Evolutionary conservation across 1,284 basidiomycete genomes (phyloP).

Genomic region (Neonothopanus nambi): DNA sequence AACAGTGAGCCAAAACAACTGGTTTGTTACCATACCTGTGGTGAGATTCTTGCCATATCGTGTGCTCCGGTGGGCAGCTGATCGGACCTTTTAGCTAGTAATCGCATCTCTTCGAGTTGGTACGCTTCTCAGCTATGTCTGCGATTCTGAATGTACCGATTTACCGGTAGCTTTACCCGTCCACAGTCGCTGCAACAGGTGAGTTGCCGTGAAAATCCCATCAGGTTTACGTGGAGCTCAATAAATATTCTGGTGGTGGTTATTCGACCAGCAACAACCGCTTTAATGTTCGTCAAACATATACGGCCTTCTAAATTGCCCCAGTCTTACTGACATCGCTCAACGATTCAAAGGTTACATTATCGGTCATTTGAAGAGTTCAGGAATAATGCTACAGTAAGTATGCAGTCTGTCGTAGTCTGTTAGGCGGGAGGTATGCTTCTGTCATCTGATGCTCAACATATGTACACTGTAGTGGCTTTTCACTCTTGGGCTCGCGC

Average conservation of each 20-base stretch:
- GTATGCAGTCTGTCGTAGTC: neutral
- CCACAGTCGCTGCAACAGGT: constrained; percentile 8
- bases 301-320: neutral
- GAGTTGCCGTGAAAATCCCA: neutral
- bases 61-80: neutral
- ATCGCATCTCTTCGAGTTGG: constrained; percentile 8
- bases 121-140: neutral
- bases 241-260: too few relatives aligned
- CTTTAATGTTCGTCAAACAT: constrained; percentile 8
- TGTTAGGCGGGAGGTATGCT: too few relatives aligned
- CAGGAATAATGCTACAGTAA: neutral
- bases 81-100: neutral
- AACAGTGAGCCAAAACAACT: constrained; percentile 11
- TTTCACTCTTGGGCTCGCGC: constrained; percentile 50
- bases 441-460: too few relatives aligned
- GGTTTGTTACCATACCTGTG: constrained; percentile 28
- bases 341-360: too few relatives aligned
- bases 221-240: too few relatives aligned
- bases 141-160: too few relatives aligned
- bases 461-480: constrained; percentile 42
- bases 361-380: neutral
- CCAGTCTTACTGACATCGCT: too few relatives aligned
- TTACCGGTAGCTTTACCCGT: neutral
- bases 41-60: constrained; percentile 25
- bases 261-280: constrained; percentile 11